Evolutionary conservation across 73 alveolate species (phyloP), one percentile per base, ranked within the genome.

Genomic region (Paramecium sexaurelia): DNA sequence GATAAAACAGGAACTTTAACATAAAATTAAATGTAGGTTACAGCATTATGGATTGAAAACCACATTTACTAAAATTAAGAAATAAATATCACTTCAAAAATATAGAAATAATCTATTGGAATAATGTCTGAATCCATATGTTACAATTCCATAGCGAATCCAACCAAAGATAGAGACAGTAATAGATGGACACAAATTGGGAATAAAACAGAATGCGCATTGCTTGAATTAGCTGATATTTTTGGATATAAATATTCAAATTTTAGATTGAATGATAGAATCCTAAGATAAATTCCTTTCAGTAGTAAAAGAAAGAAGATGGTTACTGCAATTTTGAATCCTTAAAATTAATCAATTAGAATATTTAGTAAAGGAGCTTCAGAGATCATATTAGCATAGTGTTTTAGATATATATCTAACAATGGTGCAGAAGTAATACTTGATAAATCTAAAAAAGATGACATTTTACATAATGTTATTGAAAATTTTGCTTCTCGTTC

Each of bases 1-100:
- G 99, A 97, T 91, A 97, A 97, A 92, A 97, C 99, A 29, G 99
- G 99, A 41, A 97, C 99, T 24, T 95, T 97, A 35, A 97, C 99
- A 47, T 94, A 95, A 87, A 98, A 98, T 55, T 95, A 85, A 37
- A 98, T 98, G 99, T 83, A 93, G 84, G 98, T 98, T 8, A 93
- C 91, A 7, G 83, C 94, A 27, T 56, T 78, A 86, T 91, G 92
- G 86, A 39, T 39, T 32, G 92, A 93, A n/a, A 75, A 78, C 39
- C 40, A 47, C 40, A 17, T 8, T 9, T 71, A 27, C 27, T 43
- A 51, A 9, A 55, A 91, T 45, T 20, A 47, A 41, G 71, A 56
- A 19, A 33, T 57, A 0, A 47, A 73, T 20, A 68, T 22, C 15
- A 69, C 75, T 13, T 36, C 51, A 26, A 73, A 91, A 66, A 45